Conservation (phyloP, 371 early-diverging fungal genomes). For the Mucor mucedo region DNA sequence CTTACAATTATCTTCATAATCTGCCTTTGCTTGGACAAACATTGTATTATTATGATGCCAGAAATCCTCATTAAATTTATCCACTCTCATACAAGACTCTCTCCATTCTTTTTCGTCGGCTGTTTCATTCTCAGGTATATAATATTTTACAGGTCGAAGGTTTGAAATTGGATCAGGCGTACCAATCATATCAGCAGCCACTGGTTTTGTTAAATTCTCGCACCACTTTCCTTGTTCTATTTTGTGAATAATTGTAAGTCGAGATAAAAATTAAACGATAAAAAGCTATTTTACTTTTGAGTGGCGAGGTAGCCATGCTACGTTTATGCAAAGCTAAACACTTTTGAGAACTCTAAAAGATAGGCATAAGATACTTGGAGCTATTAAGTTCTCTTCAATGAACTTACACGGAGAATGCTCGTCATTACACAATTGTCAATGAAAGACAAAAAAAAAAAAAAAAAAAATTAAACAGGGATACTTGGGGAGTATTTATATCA, state of each 20-base stretch:
- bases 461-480: constrained; percentile 2
- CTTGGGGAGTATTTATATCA: not conserved
- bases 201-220: constrained; percentile 33
- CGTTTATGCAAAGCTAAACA: not conserved
- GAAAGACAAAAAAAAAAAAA: not conserved
- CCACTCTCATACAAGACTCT: constrained; percentile 59
- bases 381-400: constrained; percentile 44
- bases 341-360: constrained; percentile 54
- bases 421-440: not conserved
- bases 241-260: not conserved
- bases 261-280: not conserved
- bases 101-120: constrained; percentile 60
- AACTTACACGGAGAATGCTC: not conserved
- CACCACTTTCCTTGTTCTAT: constrained; percentile 4
- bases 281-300: not conserved
- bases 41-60: constrained; percentile 78
- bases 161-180: constrained; percentile 76
- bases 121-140: constrained; percentile 65
- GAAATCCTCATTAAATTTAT: constrained; percentile 70
- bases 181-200: constrained; percentile 64
- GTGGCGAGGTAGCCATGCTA: constrained; percentile 2
- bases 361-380: constrained; percentile 73
- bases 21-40: constrained; percentile 68
- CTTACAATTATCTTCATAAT: constrained; percentile 70
- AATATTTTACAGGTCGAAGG: constrained; percentile 71